Evolutionary conservation across 805 yeast species (phyloP).

Genomic region (Sugiyamaella lignohabitans): DNA sequence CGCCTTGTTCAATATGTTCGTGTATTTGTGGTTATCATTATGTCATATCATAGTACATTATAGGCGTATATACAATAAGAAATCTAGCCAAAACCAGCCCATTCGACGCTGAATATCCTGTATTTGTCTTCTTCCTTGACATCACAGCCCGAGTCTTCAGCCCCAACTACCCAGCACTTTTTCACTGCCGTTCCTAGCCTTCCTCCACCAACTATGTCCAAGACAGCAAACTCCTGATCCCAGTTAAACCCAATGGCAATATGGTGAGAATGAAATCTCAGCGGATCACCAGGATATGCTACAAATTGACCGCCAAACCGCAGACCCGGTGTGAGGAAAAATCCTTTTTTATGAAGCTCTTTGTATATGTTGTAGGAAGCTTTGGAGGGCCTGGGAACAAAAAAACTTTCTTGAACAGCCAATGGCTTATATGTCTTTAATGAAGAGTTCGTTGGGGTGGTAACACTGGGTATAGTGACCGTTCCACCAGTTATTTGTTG

Average conservation of each 20-base stretch:
- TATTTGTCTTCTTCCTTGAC: slow-evolving; percentile 25
- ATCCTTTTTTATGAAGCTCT: slow-evolving; percentile 40
- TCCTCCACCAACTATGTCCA: slow-evolving; percentile 73
- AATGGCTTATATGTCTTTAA: neutral
- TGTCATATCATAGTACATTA: too few relatives aligned
- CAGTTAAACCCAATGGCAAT: slow-evolving; percentile 50
- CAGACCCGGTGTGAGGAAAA: slow-evolving; percentile 71
- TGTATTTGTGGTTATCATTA: too few relatives aligned
- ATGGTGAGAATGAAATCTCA: slow-evolving; percentile 81
- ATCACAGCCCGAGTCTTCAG: slow-evolving; percentile 18
- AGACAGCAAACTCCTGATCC: slow-evolving; percentile 48
- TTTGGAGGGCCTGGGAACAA: slow-evolving; percentile 1
- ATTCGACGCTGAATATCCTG: slow-evolving; percentile 67
- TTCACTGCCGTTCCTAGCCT: slow-evolving; percentile 89
- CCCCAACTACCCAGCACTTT: slow-evolving; percentile 62
- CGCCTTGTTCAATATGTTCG: too few relatives aligned
- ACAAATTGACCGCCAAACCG: slow-evolving; percentile 86
- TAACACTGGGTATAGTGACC: neutral
- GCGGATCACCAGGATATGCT: slow-evolving; percentile 93
- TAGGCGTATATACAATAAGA: too few relatives aligned
- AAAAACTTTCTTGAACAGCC: neutral
- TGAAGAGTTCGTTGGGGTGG: neutral
- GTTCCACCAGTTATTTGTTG: neutral
- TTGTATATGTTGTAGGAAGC: slow-evolving; percentile 35
- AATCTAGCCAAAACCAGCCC: slow-evolving; percentile 98